Evolutionary conservation across 106 monocot genomes (phyloP).

Genomic region (Dendrobium officinale): DNA sequence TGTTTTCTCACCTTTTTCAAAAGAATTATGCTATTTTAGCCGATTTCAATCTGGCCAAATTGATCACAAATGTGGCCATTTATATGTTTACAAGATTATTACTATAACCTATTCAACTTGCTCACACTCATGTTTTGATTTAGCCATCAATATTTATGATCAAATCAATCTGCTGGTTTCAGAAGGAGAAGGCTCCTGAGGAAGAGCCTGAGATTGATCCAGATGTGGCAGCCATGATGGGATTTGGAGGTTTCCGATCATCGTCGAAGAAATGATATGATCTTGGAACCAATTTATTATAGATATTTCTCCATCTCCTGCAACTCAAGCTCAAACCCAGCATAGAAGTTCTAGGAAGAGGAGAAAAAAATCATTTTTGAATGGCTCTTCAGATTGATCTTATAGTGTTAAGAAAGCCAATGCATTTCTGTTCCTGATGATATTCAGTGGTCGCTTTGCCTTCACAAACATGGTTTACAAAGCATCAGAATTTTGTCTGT

Average conservation of each 20-base stretch:
- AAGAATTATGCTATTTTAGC: too few species aligned
- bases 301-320: background rate
- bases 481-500: too few species aligned
- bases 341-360: too few species aligned
- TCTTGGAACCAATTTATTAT: background rate
- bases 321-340: background rate
- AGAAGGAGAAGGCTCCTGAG: slow-evolving; percentile 70
- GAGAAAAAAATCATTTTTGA: too few species aligned
- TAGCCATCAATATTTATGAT: too few species aligned
- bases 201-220: slow-evolving; percentile 71
- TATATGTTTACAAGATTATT: background rate
- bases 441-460: background rate
- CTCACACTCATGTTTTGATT: background rate
- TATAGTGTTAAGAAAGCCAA: too few species aligned
- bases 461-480: too few species aligned
- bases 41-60: too few species aligned
- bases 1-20: too few species aligned
- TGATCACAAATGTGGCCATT: background rate
- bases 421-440: too few species aligned
- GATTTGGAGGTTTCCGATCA: slow-evolving; percentile 82
- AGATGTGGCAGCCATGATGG: slow-evolving; percentile 93
- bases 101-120: background rate
- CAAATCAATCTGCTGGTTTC: background rate
- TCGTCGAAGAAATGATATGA: slow-evolving; percentile 76
- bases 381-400: too few species aligned